These are phyloP conservation scores for Brassica balearica DNA, from an alignment of 441 rosid species.

Conservation along the genomic window DNA sequence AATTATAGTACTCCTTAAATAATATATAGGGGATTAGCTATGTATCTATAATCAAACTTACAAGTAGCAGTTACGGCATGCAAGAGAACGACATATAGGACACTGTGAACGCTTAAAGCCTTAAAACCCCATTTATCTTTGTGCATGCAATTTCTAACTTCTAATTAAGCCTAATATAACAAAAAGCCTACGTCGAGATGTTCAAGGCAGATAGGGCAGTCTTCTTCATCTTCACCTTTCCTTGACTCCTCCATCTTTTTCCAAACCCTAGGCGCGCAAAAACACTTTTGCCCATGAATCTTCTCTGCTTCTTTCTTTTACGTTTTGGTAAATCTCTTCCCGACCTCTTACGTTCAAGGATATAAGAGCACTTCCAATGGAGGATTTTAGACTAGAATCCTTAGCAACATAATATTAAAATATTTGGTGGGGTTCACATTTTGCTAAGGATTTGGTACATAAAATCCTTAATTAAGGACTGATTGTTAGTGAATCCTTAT, in stretches of 20 bases:
- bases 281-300: neutral
- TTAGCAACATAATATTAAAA: no score
- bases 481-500: no score
- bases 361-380: neutral
- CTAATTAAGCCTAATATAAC: no score
- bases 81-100: slow-evolving; percentile 19
- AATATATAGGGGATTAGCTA: neutral
- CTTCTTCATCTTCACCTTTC: neutral
- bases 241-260: neutral
- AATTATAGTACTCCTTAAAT: no score
- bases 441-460: no score
- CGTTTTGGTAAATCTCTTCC: neutral
- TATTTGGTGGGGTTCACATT: no score
- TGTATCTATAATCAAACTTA: neutral
- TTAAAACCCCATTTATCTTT: no score
- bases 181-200: neutral
- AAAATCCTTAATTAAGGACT: no score
- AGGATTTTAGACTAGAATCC: no score
- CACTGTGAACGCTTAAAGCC: neutral
- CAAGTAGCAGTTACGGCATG: neutral
- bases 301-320: neutral
- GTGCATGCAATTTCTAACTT: no score
- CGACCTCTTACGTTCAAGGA: neutral
- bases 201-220: slow-evolving; percentile 10
- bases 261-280: neutral